Conservation (phyloP, 345 rosid genomes). For the Iberis pinnata region DNA sequence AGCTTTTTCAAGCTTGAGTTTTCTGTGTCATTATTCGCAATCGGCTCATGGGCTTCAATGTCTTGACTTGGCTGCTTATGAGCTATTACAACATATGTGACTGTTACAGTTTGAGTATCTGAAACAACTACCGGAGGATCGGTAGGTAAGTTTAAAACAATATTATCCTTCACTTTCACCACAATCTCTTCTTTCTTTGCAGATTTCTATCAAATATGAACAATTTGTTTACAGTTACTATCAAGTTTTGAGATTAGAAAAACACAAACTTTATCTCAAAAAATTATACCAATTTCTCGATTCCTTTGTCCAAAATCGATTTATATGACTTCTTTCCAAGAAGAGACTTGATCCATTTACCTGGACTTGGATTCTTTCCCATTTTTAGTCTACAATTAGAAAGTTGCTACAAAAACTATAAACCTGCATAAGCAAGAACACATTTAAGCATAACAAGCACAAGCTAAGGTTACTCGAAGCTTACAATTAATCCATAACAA, state of each 20-base stretch:
- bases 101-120: conserved; percentile 26
- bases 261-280: background rate
- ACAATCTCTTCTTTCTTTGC: conserved; percentile 44
- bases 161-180: conserved; percentile 37
- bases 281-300: conserved; percentile 44
- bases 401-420: conserved; percentile 8
- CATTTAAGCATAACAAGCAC: too few relatives aligned
- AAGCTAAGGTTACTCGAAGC: too few relatives aligned
- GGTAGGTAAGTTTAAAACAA: conserved; percentile 26
- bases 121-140: conserved; percentile 27
- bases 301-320: conserved; percentile 47
- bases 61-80: conserved; percentile 29
- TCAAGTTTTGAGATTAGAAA: background rate
- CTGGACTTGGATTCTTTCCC: conserved; percentile 75
- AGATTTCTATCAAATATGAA: conserved; percentile 39
- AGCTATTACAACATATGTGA: conserved; percentile 22
- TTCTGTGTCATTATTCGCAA: conserved; percentile 35
- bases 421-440: conserved; percentile 23
- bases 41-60: conserved; percentile 2
- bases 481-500: too few relatives aligned
- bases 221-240: conserved; percentile 11
- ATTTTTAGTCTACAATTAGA: too few relatives aligned
- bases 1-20: conserved; percentile 46
- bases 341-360: conserved; percentile 70
- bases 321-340: conserved; percentile 65